phyloP scores from a whole-genome alignment of 2,329 filamentous ascomycete genomes.

The Pseudogymnoascus sp. region DNA sequence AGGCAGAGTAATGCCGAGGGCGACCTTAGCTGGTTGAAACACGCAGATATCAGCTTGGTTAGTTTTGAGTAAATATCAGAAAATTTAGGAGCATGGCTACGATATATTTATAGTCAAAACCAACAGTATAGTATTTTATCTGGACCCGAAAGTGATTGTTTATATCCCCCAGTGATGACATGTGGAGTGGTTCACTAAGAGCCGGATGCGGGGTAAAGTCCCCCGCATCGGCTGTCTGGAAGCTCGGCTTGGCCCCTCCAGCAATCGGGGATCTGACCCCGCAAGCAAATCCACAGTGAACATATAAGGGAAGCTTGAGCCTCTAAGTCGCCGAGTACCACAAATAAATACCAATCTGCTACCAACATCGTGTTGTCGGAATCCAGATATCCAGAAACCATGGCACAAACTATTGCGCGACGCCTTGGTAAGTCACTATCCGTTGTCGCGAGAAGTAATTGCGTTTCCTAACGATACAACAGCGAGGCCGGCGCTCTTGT shows the following conservation, averaged over 20 bases:
- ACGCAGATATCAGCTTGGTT: background rate
- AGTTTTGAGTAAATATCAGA: slow-evolving; percentile 2
- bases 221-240: slow-evolving; percentile 4
- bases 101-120: background rate
- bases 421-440: slow-evolving; percentile 14
- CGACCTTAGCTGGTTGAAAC: slow-evolving; percentile 42
- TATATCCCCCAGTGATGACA: background rate
- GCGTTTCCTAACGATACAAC: background rate
- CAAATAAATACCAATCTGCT: background rate
- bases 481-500: slow-evolving; percentile 22
- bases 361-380: background rate
- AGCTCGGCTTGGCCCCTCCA: background rate
- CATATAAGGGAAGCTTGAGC: background rate
- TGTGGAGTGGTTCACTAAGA: background rate
- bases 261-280: background rate
- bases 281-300: background rate
- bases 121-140: background rate
- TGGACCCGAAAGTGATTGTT: background rate
- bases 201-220: background rate
- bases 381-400: background rate
- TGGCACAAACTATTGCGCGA: slow-evolving; percentile 10
- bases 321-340: background rate
- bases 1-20: slow-evolving; percentile 41
- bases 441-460: background rate
- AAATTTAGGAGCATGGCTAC: background rate